Percentiles rank a stretch among this genome's conserved stretches.
Conservation (phyloP, 2,329 filamentous ascomycete species). For the Corynespora cassiicola region DNA sequence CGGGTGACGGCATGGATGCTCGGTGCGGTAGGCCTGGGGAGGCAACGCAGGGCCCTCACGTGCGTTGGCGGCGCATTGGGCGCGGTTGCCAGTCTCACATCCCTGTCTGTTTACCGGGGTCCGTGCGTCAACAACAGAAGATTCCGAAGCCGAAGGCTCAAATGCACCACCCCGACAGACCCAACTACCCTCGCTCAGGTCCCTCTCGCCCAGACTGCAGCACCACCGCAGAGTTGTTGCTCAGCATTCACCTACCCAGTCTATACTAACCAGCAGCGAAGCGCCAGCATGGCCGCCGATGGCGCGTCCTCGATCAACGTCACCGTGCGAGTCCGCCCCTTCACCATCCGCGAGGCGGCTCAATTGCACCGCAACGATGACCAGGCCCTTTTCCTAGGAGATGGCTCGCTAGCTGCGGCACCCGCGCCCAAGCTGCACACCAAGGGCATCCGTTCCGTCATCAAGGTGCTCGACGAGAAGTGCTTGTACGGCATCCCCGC, state of each 20-base stretch:
- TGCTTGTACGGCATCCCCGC: slow-evolving; percentile 73
- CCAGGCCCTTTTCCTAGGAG: slow-evolving; percentile 89
- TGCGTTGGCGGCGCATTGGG: slow-evolving; percentile 21
- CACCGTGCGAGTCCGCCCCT: slow-evolving; percentile 68
- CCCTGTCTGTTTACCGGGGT: slow-evolving; percentile 36
- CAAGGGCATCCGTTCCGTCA: slow-evolving; percentile 86
- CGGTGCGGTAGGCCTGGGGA: neutral
- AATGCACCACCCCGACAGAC: slow-evolving; percentile 21
- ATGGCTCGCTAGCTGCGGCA: slow-evolving; percentile 88
- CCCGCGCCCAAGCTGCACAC: slow-evolving; percentile 84
- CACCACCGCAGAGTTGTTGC: neutral
- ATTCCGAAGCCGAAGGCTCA: slow-evolving; percentile 28
- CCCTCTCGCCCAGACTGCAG: too few relatives aligned
- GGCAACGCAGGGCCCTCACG: slow-evolving; percentile 9
- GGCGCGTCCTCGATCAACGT: slow-evolving; percentile 59
- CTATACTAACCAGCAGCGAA: slow-evolving; percentile 18
- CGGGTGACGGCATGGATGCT: neutral
- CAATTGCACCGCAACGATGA: slow-evolving; percentile 85
- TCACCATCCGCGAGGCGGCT: slow-evolving; percentile 89
- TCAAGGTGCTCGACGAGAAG: slow-evolving; percentile 95
- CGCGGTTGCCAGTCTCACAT: slow-evolving; percentile 25
- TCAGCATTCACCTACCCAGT: neutral
- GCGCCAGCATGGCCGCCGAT: slow-evolving; percentile 44
- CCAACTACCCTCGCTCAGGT: slow-evolving; percentile 20
- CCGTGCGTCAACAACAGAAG: slow-evolving; percentile 28